Conservation (phyloP, 495 filamentous ascomycete species). For the Penicillium paradoxum region DNA sequence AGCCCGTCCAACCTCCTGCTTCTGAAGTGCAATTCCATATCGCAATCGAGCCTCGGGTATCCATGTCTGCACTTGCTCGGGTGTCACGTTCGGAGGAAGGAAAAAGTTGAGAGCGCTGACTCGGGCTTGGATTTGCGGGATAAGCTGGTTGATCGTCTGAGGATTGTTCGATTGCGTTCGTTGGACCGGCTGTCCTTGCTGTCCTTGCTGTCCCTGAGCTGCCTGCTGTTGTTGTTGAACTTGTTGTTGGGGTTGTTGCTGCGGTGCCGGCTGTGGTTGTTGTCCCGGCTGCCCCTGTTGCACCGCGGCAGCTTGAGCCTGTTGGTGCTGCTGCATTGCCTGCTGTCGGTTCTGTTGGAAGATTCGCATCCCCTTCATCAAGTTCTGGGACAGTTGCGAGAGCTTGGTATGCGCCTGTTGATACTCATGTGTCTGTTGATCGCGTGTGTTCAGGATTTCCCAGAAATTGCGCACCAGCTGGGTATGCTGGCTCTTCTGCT, state of each 20-base stretch:
- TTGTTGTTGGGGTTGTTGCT: conserved; percentile 27
- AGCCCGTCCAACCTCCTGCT: conserved; percentile 44
- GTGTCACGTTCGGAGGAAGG: conserved; percentile 44
- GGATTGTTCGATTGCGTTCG: conserved; percentile 39
- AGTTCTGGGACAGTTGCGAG: conserved; percentile 56
- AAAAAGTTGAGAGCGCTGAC: conserved; percentile 43
- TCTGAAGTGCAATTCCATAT: conserved; percentile 50
- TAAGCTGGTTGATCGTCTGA: conserved; percentile 36
- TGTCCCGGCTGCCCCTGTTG: conserved; percentile 4
- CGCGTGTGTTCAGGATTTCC: conserved; percentile 54
- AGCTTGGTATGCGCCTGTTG: conserved; percentile 60
- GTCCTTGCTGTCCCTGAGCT: not conserved
- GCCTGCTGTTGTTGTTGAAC: conserved; percentile 31
- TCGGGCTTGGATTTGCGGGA: conserved; percentile 42
- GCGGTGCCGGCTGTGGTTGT: conserved; percentile 12
- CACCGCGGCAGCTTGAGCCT: conserved; percentile 5
- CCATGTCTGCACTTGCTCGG: conserved; percentile 45
- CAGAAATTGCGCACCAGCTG: conserved; percentile 57
- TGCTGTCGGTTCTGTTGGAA: conserved; percentile 43
- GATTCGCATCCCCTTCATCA: conserved; percentile 53
- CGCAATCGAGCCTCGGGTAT: conserved; percentile 47
- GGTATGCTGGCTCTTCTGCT: conserved; percentile 64
- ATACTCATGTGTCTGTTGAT: conserved; percentile 52
- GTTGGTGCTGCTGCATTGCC: conserved; percentile 30
- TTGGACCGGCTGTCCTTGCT: conserved; percentile 26